Evolutionary conservation across 108 stramenopile genomes (phyloP).

Genomic region (Conticribra guillardii): DNA sequence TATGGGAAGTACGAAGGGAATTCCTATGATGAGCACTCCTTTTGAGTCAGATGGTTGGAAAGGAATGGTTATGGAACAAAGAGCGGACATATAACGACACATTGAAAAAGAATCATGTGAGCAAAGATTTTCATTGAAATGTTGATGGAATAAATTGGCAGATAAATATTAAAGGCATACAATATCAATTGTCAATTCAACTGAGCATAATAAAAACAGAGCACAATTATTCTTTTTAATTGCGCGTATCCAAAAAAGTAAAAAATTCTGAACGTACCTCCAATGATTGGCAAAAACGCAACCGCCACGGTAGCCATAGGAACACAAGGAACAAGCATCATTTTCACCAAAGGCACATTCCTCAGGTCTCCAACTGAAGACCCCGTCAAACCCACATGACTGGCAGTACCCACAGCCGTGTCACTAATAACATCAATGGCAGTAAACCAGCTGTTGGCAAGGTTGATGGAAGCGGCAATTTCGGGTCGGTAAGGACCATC

Average conservation of each 20-base stretch:
- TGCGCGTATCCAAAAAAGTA: too few relatives aligned
- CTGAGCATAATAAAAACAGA: too few relatives aligned
- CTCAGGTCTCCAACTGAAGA: conserved; percentile 18
- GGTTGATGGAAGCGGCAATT: conserved; percentile 60
- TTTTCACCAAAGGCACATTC: conserved; percentile 45
- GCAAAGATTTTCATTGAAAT: too few relatives aligned
- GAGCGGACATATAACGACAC: too few relatives aligned
- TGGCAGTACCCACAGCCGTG: conserved; percentile 18
- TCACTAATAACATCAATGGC: conserved; percentile 62
- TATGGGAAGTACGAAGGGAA: conserved; percentile 79
- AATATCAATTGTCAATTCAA: too few relatives aligned
- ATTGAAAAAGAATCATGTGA: too few relatives aligned
- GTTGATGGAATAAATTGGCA: too few relatives aligned
- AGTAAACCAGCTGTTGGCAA: conserved; percentile 66
- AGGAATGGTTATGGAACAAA: too few relatives aligned
- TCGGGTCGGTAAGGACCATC: conserved; percentile 80
- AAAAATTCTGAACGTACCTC: conserved; percentile 18
- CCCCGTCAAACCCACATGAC: too few relatives aligned
- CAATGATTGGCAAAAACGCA: conserved; percentile 58
- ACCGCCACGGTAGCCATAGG: conserved; percentile 61
- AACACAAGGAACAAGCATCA: conserved; percentile 64
- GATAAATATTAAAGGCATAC: too few relatives aligned
- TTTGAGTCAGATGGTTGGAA: too few relatives aligned
- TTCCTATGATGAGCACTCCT: conserved; percentile 53
- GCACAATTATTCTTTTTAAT: too few relatives aligned